These are phyloP conservation scores for Pythium diclinum DNA, from an alignment of 352 stramenopile genomes.

Conservation along the genomic window DNA sequence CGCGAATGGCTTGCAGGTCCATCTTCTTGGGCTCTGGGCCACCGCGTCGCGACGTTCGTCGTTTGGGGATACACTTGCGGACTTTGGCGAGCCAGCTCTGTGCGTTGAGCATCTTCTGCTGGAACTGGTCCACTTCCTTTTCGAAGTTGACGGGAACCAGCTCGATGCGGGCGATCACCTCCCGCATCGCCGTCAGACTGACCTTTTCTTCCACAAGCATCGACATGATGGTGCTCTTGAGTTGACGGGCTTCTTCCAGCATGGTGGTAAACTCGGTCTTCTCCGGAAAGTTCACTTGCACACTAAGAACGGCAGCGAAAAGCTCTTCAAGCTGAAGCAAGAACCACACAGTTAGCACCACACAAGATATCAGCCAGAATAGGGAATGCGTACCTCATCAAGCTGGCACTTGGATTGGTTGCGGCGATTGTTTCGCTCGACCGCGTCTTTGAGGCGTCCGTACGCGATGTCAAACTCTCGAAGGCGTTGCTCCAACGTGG, in stretches of 20 bases:
- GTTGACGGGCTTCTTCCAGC: slow-evolving; percentile 55
- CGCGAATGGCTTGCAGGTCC: slow-evolving; percentile 74
- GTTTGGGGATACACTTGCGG: slow-evolving; percentile 84
- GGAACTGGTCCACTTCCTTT: slow-evolving; percentile 69
- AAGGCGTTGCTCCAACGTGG: slow-evolving; percentile 39
- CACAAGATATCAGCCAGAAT: neutral
- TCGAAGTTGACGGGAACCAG: slow-evolving; percentile 87
- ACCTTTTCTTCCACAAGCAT: slow-evolving; percentile 83
- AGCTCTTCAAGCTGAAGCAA: slow-evolving; percentile 39
- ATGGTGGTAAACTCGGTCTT: slow-evolving; percentile 43
- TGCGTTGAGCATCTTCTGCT: slow-evolving; percentile 81
- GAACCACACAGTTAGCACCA: neutral
- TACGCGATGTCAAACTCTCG: slow-evolving; percentile 54
- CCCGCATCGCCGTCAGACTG: slow-evolving; percentile 73
- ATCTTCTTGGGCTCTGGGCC: slow-evolving; percentile 71
- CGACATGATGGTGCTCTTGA: slow-evolving; percentile 57
- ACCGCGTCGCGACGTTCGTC: slow-evolving; percentile 53
- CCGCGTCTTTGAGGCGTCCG: slow-evolving; percentile 56
- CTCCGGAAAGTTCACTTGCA: slow-evolving; percentile 63
- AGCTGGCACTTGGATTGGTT: slow-evolving; percentile 65
- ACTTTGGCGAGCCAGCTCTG: slow-evolving; percentile 85
- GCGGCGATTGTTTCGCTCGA: slow-evolving; percentile 60
- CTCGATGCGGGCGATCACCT: slow-evolving; percentile 78
- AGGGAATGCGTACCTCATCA: slow-evolving; percentile 33
- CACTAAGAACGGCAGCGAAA: slow-evolving; percentile 37